A percentile compares a stretch with the other conserved stretches of the same genome.
phyloP scores from a whole-genome alignment of 768 basidiomycete species.

The Tricholoma terreum region DNA sequence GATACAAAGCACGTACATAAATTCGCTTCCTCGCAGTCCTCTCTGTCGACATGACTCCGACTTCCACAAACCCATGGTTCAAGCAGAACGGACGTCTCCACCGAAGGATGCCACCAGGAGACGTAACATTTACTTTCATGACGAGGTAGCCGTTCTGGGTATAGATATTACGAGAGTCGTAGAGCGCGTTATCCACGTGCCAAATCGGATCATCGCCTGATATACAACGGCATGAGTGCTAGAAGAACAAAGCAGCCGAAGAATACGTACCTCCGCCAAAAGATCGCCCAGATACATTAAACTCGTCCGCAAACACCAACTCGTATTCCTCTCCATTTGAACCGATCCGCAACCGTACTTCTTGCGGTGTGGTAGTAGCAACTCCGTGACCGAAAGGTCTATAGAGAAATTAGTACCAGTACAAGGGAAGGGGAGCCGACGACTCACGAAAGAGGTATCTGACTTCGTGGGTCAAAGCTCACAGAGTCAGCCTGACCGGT shows the following conservation, averaged over 20 bases:
- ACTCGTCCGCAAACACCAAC: constrained; percentile 64
- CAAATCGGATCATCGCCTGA: neutral
- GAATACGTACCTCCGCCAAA: constrained; percentile 36
- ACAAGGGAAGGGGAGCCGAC: neutral
- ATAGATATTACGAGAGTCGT: neutral
- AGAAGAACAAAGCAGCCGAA: neutral
- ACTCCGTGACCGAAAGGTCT: constrained; percentile 3
- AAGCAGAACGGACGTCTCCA: neutral
- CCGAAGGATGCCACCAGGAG: neutral
- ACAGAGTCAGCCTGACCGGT: constrained; percentile 36
- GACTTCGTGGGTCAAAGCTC: neutral
- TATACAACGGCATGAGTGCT: neutral
- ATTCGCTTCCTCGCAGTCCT: neutral
- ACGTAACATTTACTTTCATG: neutral
- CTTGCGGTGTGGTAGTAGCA: constrained; percentile 15
- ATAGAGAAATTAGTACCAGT: neutral
- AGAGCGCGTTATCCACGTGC: neutral
- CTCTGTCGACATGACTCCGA: neutral
- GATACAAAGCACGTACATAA: neutral
- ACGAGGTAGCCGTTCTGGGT: neutral
- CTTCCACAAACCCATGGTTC: neutral
- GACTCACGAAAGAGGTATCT: constrained; percentile 8
- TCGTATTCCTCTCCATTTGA: constrained; percentile 52
- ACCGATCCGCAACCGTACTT: constrained; percentile 25
- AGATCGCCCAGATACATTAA: constrained; percentile 50